Conservation (phyloP, 2,329 filamentous ascomycete genomes). For the Triangularia setosa region DNA sequence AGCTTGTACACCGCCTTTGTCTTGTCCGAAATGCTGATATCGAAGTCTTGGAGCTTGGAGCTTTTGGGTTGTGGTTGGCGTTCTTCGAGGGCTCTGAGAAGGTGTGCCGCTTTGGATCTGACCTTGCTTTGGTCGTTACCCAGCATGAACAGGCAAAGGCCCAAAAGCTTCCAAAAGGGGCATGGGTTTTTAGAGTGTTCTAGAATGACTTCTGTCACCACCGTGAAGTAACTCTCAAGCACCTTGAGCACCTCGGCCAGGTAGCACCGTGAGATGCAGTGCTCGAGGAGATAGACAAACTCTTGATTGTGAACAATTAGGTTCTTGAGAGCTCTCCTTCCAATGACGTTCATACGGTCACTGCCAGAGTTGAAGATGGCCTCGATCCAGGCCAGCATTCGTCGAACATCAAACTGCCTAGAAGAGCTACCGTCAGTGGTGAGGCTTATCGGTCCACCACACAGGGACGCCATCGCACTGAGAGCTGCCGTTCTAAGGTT, state of each 20-base stretch:
- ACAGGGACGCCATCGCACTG: constrained; percentile 92
- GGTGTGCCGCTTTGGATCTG: constrained; percentile 77
- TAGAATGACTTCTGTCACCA: constrained; percentile 81
- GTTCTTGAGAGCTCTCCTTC: constrained; percentile 82
- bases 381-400: constrained; percentile 94
- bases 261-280: constrained; percentile 91
- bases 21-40: constrained; percentile 97
- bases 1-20: constrained; percentile 97
- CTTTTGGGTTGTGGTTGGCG: constrained; percentile 68
- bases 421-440: constrained; percentile 83
- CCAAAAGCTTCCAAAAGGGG: constrained; percentile 86
- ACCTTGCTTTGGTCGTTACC: constrained; percentile 90
- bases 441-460: constrained; percentile 78
- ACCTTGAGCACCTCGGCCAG: constrained; percentile 75
- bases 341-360: constrained; percentile 87
- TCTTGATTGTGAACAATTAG: constrained; percentile 88
- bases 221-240: constrained; percentile 91
- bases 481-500: constrained; percentile 86
- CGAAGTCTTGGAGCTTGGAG: constrained; percentile 92
- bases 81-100: constrained; percentile 78
- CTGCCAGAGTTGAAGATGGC: constrained; percentile 89
- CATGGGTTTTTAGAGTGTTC: constrained; percentile 78
- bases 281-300: constrained; percentile 77
- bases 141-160: constrained; percentile 83
- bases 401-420: constrained; percentile 84